Conservation (phyloP, 768 basidiomycete genomes). For the Cystofilobasidium bisporidii region DNA sequence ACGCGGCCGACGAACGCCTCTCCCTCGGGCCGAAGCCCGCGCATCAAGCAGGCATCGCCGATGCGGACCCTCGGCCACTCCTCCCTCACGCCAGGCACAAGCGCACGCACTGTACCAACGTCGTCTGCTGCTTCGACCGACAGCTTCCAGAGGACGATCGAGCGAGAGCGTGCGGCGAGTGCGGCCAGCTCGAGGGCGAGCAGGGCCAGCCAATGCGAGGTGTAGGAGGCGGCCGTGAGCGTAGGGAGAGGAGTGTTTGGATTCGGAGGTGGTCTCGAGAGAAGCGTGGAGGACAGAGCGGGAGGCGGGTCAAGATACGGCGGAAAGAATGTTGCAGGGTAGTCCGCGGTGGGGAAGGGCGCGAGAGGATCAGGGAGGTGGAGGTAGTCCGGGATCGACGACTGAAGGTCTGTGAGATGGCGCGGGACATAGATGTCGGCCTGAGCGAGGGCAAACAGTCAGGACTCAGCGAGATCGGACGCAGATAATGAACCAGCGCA, state of each 20-base stretch:
- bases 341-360: too few relatives aligned
- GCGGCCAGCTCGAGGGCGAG: slow-evolving; percentile 5
- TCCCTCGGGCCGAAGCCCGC: slow-evolving; percentile 32
- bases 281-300: neutral
- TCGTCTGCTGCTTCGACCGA: neutral
- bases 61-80: slow-evolving; percentile 37
- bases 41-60: slow-evolving; percentile 37
- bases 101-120: neutral
- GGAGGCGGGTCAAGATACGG: neutral
- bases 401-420: too few relatives aligned
- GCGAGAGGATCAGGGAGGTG: too few relatives aligned
- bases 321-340: too few relatives aligned
- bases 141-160: slow-evolving; percentile 9
- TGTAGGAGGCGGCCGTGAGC: neutral
- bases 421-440: too few relatives aligned
- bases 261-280: neutral
- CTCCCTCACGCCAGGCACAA: slow-evolving; percentile 38
- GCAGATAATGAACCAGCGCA: too few relatives aligned
- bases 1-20: slow-evolving; percentile 37
- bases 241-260: neutral
- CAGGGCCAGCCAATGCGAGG: neutral
- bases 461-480: too few relatives aligned
- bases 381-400: too few relatives aligned
- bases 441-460: too few relatives aligned
- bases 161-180: neutral